Percentiles rank a stretch among this genome's conserved stretches.
Conservation (phyloP, 208 protist genomes). For the Leishmania aethiopica region DNA sequence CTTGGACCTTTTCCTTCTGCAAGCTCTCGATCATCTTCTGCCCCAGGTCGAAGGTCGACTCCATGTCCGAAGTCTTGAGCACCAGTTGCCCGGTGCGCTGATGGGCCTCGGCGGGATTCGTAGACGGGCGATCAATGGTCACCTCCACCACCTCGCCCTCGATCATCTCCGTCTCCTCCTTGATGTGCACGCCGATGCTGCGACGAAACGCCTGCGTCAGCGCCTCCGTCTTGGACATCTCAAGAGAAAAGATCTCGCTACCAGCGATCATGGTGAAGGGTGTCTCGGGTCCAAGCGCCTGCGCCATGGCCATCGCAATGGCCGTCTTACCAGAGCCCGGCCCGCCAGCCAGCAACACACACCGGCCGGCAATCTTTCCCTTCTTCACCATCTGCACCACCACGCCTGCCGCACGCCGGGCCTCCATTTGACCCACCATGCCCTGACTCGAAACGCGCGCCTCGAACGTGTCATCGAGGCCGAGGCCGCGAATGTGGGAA, state of each 20-base stretch:
- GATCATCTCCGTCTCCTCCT: constrained; percentile 99
- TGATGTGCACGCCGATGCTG: constrained; percentile 99
- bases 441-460: constrained; percentile 95
- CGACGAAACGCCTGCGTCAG: constrained; percentile 99
- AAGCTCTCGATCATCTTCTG: constrained; percentile 99
- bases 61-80: constrained; percentile 99
- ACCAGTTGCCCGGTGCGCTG: constrained; percentile 98
- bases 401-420: constrained; percentile 90
- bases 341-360: constrained; percentile 98
- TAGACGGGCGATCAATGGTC: constrained; percentile 96
- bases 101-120: constrained; percentile 86
- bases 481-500: constrained; percentile 99
- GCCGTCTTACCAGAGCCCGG: constrained; percentile 99
- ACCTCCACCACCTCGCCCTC: constrained; percentile 99
- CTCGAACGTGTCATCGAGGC: constrained; percentile 98
- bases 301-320: constrained; percentile 99
- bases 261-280: constrained; percentile 99
- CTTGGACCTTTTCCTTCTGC: constrained; percentile 98
- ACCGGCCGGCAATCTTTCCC: constrained; percentile 99
- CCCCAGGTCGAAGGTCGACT: constrained; percentile 99
- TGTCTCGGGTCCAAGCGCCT: constrained; percentile 97
- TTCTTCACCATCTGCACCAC: constrained; percentile 98
- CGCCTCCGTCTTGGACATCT: constrained; percentile 99
- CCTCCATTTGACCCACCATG: constrained; percentile 98
- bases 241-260: constrained; percentile 99